Evolutionary conservation across 2,329 filamentous ascomycete genomes (phyloP), one percentile per base, ranked within the genome.

Genomic region (Graphiopsis chlorocephala): DNA sequence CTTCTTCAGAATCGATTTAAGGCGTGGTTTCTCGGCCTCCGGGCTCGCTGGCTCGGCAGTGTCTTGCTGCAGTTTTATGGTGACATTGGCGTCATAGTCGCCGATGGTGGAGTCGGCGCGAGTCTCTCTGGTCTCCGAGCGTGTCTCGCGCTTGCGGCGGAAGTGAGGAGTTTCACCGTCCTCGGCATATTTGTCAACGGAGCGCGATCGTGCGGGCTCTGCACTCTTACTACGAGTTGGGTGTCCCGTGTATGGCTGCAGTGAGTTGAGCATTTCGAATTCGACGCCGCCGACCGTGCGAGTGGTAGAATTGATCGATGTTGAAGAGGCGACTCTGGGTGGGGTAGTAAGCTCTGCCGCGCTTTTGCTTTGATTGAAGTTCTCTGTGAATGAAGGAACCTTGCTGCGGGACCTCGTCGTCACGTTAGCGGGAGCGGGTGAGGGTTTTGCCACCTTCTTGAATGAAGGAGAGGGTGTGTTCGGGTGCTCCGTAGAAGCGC

Each of bases 51-150:
- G n/a, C n/a, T 57, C 31, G 23, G 48, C n/a, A 29, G 48, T 29
- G 14, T 20, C 28, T 25, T n/a, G 11, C 6, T 52, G 23, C 11
- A 15, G 25, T 20, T 62, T 31, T 4, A 28, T 17, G 20, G 38
- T 45, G 17, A 23, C 14, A 10, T 38, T 35, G 15, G 7, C 23
- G 25, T 23, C 26, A 17, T 8, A n/a, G 15, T 65, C 26, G 35
- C 38, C 55, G n/a, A 25, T 25, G 3, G 61, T 52, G 42, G 67
- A 68, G 50, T 70, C 67, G 23, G 58, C 57, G 33, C 69, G 67
- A 57, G 64, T 31, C 15, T 66, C 57, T 25, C 66, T 64, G 29
- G 57, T 50, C 50, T 66, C 64, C n/a, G 65, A 67, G 33, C 67
- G 63, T 0, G 62, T 67, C 3, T 26, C 29, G 20, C 65, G 57